phyloP scores from a whole-genome alignment of 305 asterid species.

The Solanum aculeatissimum region DNA sequence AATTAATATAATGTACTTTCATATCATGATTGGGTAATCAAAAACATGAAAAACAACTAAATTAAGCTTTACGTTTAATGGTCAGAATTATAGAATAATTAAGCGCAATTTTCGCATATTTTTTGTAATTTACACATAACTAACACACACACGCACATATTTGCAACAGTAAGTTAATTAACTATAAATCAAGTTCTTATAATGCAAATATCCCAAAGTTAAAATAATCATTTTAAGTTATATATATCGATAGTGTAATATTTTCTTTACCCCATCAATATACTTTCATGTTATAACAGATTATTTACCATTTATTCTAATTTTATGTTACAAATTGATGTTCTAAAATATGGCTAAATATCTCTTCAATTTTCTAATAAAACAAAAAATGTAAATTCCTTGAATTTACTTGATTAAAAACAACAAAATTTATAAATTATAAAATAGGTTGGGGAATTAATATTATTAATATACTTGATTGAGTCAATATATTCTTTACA shows the following conservation, averaged over 20 bases:
- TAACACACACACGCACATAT: no score
- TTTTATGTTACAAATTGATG: not conserved
- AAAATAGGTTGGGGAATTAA: not conserved
- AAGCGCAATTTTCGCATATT: no score
- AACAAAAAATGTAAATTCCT: not conserved
- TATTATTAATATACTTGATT: not conserved
- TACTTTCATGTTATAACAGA: not conserved
- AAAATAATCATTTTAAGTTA: not conserved
- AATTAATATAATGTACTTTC: no score
- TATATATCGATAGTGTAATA: not conserved
- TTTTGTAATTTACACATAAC: no score
- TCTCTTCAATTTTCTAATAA: not conserved
- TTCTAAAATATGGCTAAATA: not conserved
- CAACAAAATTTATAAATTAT: not conserved
- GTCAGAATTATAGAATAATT: no score
- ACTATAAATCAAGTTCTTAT: no score
- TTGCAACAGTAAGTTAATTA: no score
- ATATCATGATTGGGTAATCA: no score
- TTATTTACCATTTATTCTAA: not conserved
- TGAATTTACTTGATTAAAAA: not conserved
- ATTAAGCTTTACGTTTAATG: no score
- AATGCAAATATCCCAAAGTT: no score
- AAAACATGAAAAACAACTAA: no score
- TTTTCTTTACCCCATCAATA: not conserved
- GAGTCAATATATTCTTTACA: not conserved